Evolutionary conservation across 345 rosid genomes (phyloP), one percentile per base, ranked within the genome.

Genomic region (Moricandia arvensis): DNA sequence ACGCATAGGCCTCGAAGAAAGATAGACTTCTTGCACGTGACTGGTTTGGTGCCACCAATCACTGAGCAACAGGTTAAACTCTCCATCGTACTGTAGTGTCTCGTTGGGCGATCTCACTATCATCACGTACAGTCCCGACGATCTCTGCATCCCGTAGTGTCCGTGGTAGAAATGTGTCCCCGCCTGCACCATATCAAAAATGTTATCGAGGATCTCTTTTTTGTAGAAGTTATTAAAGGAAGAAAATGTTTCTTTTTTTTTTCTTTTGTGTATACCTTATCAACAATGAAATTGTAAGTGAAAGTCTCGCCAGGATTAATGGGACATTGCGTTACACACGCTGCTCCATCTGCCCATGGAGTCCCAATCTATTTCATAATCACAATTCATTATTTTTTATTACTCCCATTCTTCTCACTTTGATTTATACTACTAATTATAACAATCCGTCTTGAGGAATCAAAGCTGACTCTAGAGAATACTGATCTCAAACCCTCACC

Each of bases 281-380:
- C 57, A 49, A 49, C 57, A 7, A 8, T 49, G 57, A 49, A 49
- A 6, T 49, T 49, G 57, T 49, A 49, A 49, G 57, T 49, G 57
- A 49, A 16, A 49, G 57, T 49, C 57, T 16, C 57, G 21, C 55
- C 55, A 49, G 55, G 55, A 49, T 49, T 49, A 49, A 49, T 49
- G 55, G 55, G 55, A 49, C 55, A 49, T 15, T 49, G 55, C 0
- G 55, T 49, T 16, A 49, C 55, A 2, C 55, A 21, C 0, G 57
- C 57, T 15, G 57, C 57, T 49, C 57, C 57, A 49, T 49, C 57
- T 49, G 57, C 57, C 57, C 57, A 49, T 7, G 57, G 57, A 49
- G 57, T 49, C 57, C 57, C 57, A 49, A 16, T 49, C 57, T 49
- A 49, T 49, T 49, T 21, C 57, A 49, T 2, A 49, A 49, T 49